Conservation (phyloP, 2,329 filamentous ascomycete genomes). For the Periconia sp. region DNA sequence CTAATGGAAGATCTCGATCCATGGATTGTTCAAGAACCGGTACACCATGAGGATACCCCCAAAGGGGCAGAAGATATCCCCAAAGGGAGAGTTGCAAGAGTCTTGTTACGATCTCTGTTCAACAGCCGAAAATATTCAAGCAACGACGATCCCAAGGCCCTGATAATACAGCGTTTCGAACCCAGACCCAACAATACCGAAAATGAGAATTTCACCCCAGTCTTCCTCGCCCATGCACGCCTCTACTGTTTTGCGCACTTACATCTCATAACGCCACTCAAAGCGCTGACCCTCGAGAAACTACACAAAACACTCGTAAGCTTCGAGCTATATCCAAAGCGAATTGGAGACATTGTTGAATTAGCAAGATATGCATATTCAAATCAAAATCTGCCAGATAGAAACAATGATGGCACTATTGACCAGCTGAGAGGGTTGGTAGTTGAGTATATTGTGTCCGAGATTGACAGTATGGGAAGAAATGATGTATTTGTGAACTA, state of each 20-base stretch:
- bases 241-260: slow-evolving; percentile 30
- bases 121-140: not conserved
- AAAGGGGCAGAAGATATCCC: too few species aligned
- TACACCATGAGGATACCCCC: too few species aligned
- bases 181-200: slow-evolving; percentile 3
- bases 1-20: too few species aligned
- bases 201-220: slow-evolving; percentile 18
- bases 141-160: not conserved
- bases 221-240: slow-evolving; percentile 32
- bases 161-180: not conserved
- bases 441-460: slow-evolving; percentile 3
- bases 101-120: not conserved
- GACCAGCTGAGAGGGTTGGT: slow-evolving; percentile 21
- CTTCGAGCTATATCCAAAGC: slow-evolving; percentile 22
- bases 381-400: slow-evolving; percentile 11
- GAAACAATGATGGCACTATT: slow-evolving; percentile 12
- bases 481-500: slow-evolving; percentile 16
- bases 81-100: too few species aligned
- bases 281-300: slow-evolving; percentile 24
- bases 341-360: slow-evolving; percentile 23
- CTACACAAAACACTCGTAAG: slow-evolving; percentile 24
- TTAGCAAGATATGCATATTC: slow-evolving; percentile 21
- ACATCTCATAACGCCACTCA: slow-evolving; percentile 23
- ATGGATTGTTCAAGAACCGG: too few species aligned
- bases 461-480: slow-evolving; percentile 17